Evolutionary conservation across 768 basidiomycete species (phyloP).

Genomic region (Sarcomyxa edulis): DNA sequence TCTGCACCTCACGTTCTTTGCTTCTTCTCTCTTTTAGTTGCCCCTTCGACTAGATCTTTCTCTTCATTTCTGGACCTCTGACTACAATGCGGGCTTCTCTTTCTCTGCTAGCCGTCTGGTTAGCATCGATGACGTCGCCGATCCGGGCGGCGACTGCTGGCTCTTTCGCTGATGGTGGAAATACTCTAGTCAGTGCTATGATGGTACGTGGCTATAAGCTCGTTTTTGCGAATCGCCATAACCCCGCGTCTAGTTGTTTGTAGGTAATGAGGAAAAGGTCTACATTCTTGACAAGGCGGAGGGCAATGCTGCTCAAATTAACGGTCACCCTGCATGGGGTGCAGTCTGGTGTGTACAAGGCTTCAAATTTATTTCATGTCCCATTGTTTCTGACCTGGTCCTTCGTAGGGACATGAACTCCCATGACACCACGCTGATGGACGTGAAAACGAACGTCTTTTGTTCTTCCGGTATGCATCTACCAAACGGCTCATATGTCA

Average conservation of each 20-base stretch:
- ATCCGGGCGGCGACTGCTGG: constrained; percentile 23
- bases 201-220: constrained; percentile 28
- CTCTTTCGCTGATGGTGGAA: constrained; percentile 29
- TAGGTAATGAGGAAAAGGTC: constrained; percentile 62
- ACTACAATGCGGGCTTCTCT: constrained; percentile 8
- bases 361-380: neutral
- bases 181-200: constrained; percentile 32
- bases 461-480: constrained; percentile 84
- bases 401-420: constrained; percentile 55
- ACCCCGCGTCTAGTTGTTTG: constrained; percentile 44
- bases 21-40: constrained; percentile 1
- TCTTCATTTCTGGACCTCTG: neutral
- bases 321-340: constrained; percentile 60
- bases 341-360: constrained; percentile 19
- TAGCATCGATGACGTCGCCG: constrained; percentile 16
- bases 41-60: neutral
- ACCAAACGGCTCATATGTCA: constrained; percentile 70
- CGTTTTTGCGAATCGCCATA: neutral
- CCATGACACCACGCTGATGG: constrained; percentile 58
- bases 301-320: constrained; percentile 52
- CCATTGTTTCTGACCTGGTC: neutral
- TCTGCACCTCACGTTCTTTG: too few relatives aligned
- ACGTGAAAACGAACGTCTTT: constrained; percentile 68
- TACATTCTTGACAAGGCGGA: constrained; percentile 81
- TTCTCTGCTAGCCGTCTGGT: constrained; percentile 21